Evolutionary conservation across 2,329 filamentous ascomycete genomes (phyloP).

Genomic region (Scytalidium sp.): DNA sequence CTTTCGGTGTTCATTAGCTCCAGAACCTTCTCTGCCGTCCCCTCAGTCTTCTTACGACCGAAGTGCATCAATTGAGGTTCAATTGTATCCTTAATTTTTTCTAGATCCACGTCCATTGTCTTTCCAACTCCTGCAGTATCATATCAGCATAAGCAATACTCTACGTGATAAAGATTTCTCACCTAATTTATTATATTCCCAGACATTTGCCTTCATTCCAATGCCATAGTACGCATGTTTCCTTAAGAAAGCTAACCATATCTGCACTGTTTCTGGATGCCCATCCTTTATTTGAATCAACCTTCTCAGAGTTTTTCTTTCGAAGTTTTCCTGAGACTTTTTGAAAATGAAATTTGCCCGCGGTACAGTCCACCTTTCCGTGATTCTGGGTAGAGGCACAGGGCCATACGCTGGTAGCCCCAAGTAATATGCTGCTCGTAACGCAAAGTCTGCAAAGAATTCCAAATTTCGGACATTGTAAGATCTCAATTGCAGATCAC

Average conservation of each 20-base stretch:
- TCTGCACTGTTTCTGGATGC: conserved; percentile 79
- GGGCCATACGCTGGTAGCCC: conserved; percentile 83
- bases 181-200: conserved; percentile 78
- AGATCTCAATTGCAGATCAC: conserved; percentile 89
- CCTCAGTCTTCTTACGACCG: conserved; percentile 47
- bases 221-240: conserved; percentile 95
- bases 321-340: conserved; percentile 97
- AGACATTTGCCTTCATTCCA: conserved; percentile 98
- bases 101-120: conserved; percentile 47
- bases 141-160: conserved; percentile 12
- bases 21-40: conserved; percentile 53
- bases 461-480: conserved; percentile 88
- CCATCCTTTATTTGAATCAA: conserved; percentile 93
- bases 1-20: conserved; percentile 53
- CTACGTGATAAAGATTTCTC: conserved; percentile 23
- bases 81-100: conserved; percentile 39
- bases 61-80: conserved; percentile 54
- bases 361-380: conserved; percentile 92
- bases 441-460: conserved; percentile 91
- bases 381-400: conserved; percentile 79
- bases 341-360: conserved; percentile 90
- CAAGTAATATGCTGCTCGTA: conserved; percentile 93
- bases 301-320: conserved; percentile 80
- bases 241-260: conserved; percentile 89
- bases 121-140: conserved; percentile 43